Base-by-base conservation (phyloP, 345 rosid species). In the Trapa incisa region DNA sequence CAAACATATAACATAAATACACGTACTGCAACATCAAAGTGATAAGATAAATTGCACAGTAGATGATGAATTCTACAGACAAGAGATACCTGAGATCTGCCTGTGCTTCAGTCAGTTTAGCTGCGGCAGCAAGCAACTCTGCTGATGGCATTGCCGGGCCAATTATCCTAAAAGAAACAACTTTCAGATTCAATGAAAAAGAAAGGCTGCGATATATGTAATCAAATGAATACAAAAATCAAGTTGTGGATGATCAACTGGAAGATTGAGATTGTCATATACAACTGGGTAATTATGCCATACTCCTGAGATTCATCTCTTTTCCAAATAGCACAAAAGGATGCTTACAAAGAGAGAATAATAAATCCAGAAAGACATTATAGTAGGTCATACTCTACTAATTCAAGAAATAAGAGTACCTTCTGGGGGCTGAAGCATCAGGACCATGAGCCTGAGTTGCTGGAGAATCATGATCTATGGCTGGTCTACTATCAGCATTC, bases 81-180 rank as follows among this genome's bases (percentile, higher is more conserved):
- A 37, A 53, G 65, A 69, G 37, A 60, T 57, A 93, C 96, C 94
- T 87, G 52, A 90, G 89, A 75, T 90, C 91, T 67, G 84, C 89
- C 64, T 93, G 92, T 65, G 98, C 97, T 73, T 88, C 96, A 15
- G 97, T 93, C 78, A 93, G 73, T 83, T 88, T 93, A 64, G 98
- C 98, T 33, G 96, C 94, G 2, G 95, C 98, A 68, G 94, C 96
- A 70, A 93, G 87, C 71, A 93, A 72, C 79, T 88, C 91, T 60
- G 97, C 96, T 33, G 97, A 90, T 43, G 96, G 98, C 91, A 90
- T 93, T 76, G 77, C 94, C 69, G 96, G 97, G 69, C 97, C 98
- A 73, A 93, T 83, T 77, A 80, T 72, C 83, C 98, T 90, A 75
- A 73, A 81, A 62, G 63, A 58, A 58, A 37, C 15, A 33, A 37